phyloP scores from a whole-genome alignment of 495 filamentous ascomycete species.

The Evansstolkia leycettana region DNA sequence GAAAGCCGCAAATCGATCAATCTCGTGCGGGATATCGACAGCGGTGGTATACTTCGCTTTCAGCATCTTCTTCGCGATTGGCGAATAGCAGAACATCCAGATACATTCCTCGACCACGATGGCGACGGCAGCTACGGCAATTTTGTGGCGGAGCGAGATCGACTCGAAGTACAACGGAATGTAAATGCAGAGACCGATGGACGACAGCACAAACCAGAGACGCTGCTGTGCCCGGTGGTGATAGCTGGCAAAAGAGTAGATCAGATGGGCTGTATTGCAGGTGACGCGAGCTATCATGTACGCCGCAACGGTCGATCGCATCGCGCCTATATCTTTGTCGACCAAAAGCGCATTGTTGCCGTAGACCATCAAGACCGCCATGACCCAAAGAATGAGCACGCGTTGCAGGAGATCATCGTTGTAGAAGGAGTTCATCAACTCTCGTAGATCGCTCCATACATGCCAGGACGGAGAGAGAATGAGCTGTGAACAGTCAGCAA shows the following conservation, averaged over 20 bases:
- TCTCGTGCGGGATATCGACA: constrained; percentile 33
- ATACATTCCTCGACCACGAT: constrained; percentile 18
- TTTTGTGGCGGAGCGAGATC: constrained; percentile 23
- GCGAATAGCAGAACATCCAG: constrained; percentile 24
- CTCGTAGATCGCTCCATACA: constrained; percentile 34
- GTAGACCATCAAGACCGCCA: constrained; percentile 32
- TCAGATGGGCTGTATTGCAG: constrained; percentile 15
- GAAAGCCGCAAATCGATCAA: constrained; percentile 36
- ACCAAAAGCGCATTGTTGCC: constrained; percentile 35
- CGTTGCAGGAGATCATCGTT: constrained; percentile 37
- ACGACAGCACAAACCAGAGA: constrained; percentile 18
- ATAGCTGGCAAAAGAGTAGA: constrained; percentile 25
- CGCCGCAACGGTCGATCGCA: constrained; percentile 26
- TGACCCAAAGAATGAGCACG: constrained; percentile 33
- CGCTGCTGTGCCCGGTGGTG: constrained; percentile 27
- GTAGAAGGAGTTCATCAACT: constrained; percentile 37
- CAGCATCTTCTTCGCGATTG: constrained; percentile 21
- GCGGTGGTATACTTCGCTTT: constrained; percentile 24
- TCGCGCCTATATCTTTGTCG: constrained; percentile 25
- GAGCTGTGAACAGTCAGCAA: constrained; percentile 12
- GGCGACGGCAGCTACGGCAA: constrained; percentile 25
- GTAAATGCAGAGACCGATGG: constrained; percentile 20
- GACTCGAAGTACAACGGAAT: constrained; percentile 26
- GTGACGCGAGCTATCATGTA: constrained; percentile 24
- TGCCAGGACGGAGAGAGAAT: constrained; percentile 34